Evolutionary conservation across 176 grass and related monocot genomes (phyloP), one percentile per base, ranked within the genome.

Genomic region (Stipa capillata): DNA sequence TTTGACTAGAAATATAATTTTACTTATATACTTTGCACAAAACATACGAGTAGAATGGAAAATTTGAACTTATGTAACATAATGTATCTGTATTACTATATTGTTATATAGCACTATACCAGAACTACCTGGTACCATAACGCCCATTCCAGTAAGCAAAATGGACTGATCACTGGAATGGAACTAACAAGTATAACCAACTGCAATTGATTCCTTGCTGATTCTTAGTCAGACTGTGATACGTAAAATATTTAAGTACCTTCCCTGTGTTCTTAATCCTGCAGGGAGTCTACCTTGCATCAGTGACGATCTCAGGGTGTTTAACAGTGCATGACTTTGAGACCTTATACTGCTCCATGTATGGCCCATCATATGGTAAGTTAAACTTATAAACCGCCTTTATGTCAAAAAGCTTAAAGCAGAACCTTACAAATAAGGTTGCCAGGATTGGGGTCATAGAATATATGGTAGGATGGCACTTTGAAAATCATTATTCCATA

Each of bases 281-380:
- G 69, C 80, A 97, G 95, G 95, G 95, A 88, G 80, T 94, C 69
- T 97, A 97, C 85, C 78, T 97, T 85, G 92, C 95, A 65, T 94
- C 91, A 63, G 92, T 94, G 57, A 94, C 95, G 85, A 69, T 79
- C 74, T 88, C 92, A 43, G 95, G 95, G 31, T 97, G 95, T 88
- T 77, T 97, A 70, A 94, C 95, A 31, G 92, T 97, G 77, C 87
- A 97, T 61, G 95, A 97, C 72, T 97, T 97, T 74, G 95, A 97
- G 81, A 90, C 85, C 10, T 84, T 97, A 36, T 97, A 97, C 71
- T 92, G 92, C 73, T 80, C 83, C 71, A 66, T 74, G 44, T 84
- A 90, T 70, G 87, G 85, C 66, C 80, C 87, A 79, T 85, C 77
- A 51, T 67, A 48, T 54, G 44, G 89, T 97, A 94, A 88, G 84